Evolutionary conservation across 768 basidiomycete genomes (phyloP), one percentile per base, ranked within the genome.

Genomic region (Leccinum incarnatum): DNA sequence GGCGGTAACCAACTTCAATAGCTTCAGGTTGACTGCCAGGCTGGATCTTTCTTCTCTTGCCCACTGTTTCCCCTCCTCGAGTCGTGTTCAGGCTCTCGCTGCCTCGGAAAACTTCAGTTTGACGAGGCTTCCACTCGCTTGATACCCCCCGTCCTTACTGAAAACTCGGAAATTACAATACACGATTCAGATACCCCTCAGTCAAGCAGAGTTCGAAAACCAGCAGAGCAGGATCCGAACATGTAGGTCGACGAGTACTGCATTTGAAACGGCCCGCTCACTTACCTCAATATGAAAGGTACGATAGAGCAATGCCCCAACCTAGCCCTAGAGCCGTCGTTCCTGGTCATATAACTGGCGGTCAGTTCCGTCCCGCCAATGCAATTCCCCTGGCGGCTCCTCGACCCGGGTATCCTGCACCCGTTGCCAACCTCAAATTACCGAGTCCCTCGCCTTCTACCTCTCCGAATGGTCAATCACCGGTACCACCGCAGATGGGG

Each of bases 331-430:
- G 79, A 53, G 82, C 79, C 25, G 70, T 85, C 17, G 81, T 84
- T 5, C 74, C 70, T n/a, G 80, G 78, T 54, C 72, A 79, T 54
- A 74, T 81, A 74, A 75, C 77, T 63, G 75, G 70, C 30, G 69
- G 69, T 51, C 37, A 67, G 29, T 68, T 72, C 40, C 61, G 69
- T 54, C 69, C 75, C 3, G 62, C 73, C 15, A 61, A 69, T 4
- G 64, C 72, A 52, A 68, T 78, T 49, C 77, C 80, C 9, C 83
- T 91, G 61, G 87, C 83, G 4, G 84, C 88, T 3, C 89, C 89
- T 25, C 80, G 80, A 37, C 89, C 89, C 4, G 89, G 89, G 6
- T 91, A 91, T 64, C 82, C 87, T 30, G 83, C 87, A 3, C 86
- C 86, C 34, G 81, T 90, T 29, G 77, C 86, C 14, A 86, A 83